Conservation (phyloP, 106 monocot genomes). For the Vanilla planifolia region DNA sequence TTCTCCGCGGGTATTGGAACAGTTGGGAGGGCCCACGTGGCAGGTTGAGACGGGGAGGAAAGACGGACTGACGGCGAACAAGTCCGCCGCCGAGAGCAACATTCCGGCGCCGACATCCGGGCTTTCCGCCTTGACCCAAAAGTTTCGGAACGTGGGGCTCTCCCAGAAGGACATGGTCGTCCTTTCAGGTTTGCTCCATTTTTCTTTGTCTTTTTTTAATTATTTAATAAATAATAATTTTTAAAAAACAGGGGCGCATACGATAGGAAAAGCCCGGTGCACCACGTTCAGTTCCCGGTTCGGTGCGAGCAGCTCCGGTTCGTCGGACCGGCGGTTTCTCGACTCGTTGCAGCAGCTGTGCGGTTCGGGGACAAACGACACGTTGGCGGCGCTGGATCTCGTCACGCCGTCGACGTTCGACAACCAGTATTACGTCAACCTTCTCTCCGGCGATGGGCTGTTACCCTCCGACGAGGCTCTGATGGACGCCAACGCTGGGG, state of each 20-base stretch:
- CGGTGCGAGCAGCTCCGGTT: not conserved
- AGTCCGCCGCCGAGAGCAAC: slow-evolving; percentile 34
- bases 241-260: slow-evolving; percentile 54
- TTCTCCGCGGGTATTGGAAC: slow-evolving; percentile 14
- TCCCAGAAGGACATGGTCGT: slow-evolving; percentile 73
- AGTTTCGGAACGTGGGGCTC: slow-evolving; percentile 61
- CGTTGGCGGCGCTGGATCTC: slow-evolving; percentile 58
- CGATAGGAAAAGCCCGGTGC: slow-evolving; percentile 87
- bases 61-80: slow-evolving; percentile 60
- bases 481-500: slow-evolving; percentile 7
- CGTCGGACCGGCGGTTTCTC: slow-evolving; percentile 35
- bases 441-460: slow-evolving; percentile 65
- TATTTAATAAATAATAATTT: not conserved
- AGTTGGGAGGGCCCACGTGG: slow-evolving; percentile 87
- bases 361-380: slow-evolving; percentile 30
- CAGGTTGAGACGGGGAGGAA: slow-evolving; percentile 73
- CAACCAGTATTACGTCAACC: slow-evolving; percentile 91
- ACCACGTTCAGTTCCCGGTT: slow-evolving; percentile 64
- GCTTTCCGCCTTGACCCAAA: slow-evolving; percentile 49
- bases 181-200: slow-evolving; percentile 46
- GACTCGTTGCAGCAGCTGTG: slow-evolving; percentile 75
- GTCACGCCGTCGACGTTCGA: slow-evolving; percentile 76
- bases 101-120: slow-evolving; percentile 72
- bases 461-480: slow-evolving; percentile 72
- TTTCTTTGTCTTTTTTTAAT: not conserved